phyloP scores from a whole-genome alignment of 2,329 filamentous ascomycete species.

The Fusarium verrucosum region DNA sequence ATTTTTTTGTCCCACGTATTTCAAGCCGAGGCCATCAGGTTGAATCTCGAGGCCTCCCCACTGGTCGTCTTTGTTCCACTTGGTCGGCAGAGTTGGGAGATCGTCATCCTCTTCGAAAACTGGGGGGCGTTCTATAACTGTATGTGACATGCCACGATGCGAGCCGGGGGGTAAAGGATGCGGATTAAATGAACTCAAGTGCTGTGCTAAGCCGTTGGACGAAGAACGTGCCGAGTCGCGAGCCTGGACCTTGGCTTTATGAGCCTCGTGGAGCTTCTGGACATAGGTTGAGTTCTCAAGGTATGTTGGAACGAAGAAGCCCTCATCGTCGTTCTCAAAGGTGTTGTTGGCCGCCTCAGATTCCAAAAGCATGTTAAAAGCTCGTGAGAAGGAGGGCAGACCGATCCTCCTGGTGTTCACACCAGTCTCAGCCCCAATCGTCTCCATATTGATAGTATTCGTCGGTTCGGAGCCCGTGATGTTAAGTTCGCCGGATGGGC shows the following conservation, averaged over 20 bases:
- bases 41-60: constrained; percentile 77
- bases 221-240: constrained; percentile 54
- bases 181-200: constrained; percentile 61
- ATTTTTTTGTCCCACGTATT: constrained; percentile 60
- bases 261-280: constrained; percentile 75
- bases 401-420: constrained; percentile 41
- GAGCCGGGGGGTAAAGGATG: constrained; percentile 55
- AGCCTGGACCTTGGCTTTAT: constrained; percentile 67
- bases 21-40: constrained; percentile 77
- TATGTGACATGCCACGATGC: constrained; percentile 82
- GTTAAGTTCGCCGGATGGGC: constrained; percentile 54
- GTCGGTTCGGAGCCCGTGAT: constrained; percentile 23
- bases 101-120: constrained; percentile 65
- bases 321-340: constrained; percentile 45
- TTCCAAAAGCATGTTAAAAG: constrained; percentile 61
- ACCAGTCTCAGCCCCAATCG: constrained; percentile 46
- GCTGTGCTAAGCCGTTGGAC: constrained; percentile 39
- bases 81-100: constrained; percentile 76
- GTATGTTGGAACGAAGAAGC: constrained; percentile 87
- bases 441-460: constrained; percentile 46
- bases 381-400: constrained; percentile 61
- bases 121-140: constrained; percentile 81
- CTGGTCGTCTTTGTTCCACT: constrained; percentile 85
- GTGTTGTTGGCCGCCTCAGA: constrained; percentile 44
- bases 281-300: constrained; percentile 81